Percentiles rank a stretch among this genome's conserved stretches.
These are phyloP conservation scores for Ashbya aceris DNA, from an alignment of 1,139 yeast genomes.

Conservation along the genomic window DNA sequence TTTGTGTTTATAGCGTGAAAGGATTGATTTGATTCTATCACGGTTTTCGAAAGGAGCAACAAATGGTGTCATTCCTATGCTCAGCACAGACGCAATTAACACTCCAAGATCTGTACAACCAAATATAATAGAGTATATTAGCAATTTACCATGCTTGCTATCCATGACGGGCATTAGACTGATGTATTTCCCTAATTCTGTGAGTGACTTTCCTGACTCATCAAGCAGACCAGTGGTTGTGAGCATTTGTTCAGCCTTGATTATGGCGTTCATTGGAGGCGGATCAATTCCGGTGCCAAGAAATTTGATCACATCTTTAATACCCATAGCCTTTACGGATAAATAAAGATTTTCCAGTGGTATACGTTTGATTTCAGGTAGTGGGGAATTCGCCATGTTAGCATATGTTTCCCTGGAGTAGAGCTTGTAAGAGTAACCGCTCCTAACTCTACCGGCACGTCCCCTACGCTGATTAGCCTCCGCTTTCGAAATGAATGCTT, in stretches of 20 bases:
- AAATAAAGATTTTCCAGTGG: conserved; percentile 75
- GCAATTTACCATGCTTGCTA: conserved; percentile 71
- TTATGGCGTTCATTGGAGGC: conserved; percentile 50
- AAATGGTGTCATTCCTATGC: conserved; percentile 63
- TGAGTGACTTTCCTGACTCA: conserved; percentile 41
- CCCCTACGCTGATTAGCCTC: conserved; percentile 93
- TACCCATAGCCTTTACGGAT: conserved; percentile 83
- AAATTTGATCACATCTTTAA: conserved; percentile 59
- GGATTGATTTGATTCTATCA: conserved; percentile 47
- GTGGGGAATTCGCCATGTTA: conserved; percentile 59
- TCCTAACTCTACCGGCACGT: conserved; percentile 93
- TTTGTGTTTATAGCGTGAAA: conserved; percentile 35
- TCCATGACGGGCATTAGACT: conserved; percentile 77
- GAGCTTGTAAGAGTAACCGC: conserved; percentile 74
- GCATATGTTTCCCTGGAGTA: conserved; percentile 56
- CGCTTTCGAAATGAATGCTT: conserved; percentile 83
- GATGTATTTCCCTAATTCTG: conserved; percentile 74
- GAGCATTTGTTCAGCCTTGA: conserved; percentile 53
- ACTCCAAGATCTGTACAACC: conserved; percentile 74
- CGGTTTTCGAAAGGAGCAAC: conserved; percentile 52
- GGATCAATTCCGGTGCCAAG: conserved; percentile 73
- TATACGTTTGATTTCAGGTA: conserved; percentile 82
- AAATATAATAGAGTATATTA: conserved; percentile 71
- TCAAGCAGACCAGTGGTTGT: conserved; percentile 65
- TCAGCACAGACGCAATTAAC: conserved; percentile 64